phyloP scores from a whole-genome alignment of 2,329 filamentous ascomycete species.

The Xylaria digitata region DNA sequence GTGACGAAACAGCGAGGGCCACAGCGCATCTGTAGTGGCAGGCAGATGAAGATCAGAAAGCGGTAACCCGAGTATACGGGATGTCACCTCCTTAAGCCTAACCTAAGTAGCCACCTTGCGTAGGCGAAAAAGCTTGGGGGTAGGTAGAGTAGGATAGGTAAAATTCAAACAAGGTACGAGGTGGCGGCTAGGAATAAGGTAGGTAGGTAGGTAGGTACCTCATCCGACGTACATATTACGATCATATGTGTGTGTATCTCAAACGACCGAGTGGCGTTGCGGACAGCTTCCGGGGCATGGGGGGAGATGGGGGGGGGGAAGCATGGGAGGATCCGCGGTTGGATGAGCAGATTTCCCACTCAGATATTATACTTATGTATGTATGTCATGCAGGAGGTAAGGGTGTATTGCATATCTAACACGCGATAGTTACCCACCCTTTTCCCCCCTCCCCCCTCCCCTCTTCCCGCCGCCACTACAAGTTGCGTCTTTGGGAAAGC shows the following conservation, averaged over 20 bases:
- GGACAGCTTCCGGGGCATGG: conserved; percentile 21
- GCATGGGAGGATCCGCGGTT: conserved; percentile 7
- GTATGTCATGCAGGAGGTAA: conserved; percentile 36
- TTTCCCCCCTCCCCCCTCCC: neutral
- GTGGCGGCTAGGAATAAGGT: conserved; percentile 2
- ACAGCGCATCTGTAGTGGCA: conserved; percentile 20
- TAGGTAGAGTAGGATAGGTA: neutral
- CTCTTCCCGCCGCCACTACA: neutral
- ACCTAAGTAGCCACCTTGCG: conserved; percentile 2
- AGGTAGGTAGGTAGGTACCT: conserved; percentile 8
- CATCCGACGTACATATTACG: neutral
- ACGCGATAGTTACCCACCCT: conserved; percentile 25
- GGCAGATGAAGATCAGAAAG: conserved; percentile 27
- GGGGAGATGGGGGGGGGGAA: neutral
- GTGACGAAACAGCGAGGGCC: neutral
- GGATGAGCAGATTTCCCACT: conserved; percentile 20
- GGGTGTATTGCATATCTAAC: conserved; percentile 35
- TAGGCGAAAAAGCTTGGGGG: conserved; percentile 2
- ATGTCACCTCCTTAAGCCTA: conserved; percentile 7
- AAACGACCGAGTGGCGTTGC: conserved; percentile 3
- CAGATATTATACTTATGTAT: conserved; percentile 1
- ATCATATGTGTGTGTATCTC: neutral
- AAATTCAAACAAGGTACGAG: conserved; percentile 19
- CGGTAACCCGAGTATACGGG: conserved; percentile 23
- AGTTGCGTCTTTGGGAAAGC: neutral